Percentiles rank a stretch among this genome's conserved stretches.
phyloP scores from a whole-genome alignment of 192 early-diverging fungal genomes.

The Coemansia erecta region DNA sequence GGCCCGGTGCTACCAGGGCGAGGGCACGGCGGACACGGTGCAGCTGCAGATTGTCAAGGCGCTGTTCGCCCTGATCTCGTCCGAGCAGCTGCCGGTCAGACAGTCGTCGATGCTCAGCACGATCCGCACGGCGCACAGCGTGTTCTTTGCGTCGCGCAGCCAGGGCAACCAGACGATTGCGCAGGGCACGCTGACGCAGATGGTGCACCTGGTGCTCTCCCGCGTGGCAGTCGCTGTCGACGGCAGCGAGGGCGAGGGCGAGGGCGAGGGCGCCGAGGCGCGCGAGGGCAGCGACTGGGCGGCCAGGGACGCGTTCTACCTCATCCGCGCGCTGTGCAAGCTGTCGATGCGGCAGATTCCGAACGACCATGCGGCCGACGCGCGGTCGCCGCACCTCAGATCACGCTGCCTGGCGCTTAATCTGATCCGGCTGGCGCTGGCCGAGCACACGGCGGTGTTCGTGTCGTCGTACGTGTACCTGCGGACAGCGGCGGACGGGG shows the following conservation, averaged over 20 bases:
- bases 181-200: conserved; percentile 85
- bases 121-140: conserved; percentile 82
- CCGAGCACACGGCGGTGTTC: conserved; percentile 75
- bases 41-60: conserved; percentile 93
- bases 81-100: conserved; percentile 64
- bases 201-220: conserved; percentile 78
- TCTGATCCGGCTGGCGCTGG: conserved; percentile 71
- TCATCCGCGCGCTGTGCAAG: conserved; percentile 86
- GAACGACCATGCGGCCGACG: conserved; percentile 65
- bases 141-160: conserved; percentile 77
- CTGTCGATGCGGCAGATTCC: conserved; percentile 82
- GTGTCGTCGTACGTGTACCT: conserved; percentile 56
- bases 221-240: conserved; percentile 52
- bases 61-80: conserved; percentile 77
- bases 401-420: conserved; percentile 83
- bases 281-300: conserved; percentile 11
- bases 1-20: conserved; percentile 75
- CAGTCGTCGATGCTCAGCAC: conserved; percentile 74
- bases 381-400: conserved; percentile 76
- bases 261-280: background rate
- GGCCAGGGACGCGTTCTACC: conserved; percentile 75
- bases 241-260: conserved; percentile 5
- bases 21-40: conserved; percentile 78
- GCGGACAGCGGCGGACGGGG: conserved; percentile 2
- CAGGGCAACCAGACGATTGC: conserved; percentile 80